phyloP scores from a whole-genome alignment of 148 eudicot genomes.

The Nepenthes gracilis region DNA sequence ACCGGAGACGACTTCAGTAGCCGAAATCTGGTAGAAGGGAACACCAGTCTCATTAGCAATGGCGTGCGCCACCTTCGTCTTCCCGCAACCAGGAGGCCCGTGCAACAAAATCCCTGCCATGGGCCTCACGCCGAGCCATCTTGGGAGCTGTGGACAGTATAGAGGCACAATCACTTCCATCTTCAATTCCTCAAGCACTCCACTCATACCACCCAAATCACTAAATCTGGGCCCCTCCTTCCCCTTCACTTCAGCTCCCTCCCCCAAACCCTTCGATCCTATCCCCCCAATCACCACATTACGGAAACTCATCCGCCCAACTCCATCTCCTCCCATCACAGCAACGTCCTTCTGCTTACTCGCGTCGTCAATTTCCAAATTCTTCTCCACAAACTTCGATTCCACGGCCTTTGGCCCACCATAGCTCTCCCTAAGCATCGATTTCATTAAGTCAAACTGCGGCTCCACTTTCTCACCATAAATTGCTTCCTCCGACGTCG shows the following conservation, averaged over 20 bases:
- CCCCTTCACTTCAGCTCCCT: constrained; percentile 12
- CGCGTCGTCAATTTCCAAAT: constrained; percentile 36
- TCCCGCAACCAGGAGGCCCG: constrained; percentile 97
- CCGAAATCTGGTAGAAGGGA: constrained; percentile 69
- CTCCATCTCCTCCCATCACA: constrained; percentile 9
- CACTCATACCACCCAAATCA: constrained; percentile 75
- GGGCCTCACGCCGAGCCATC: constrained; percentile 32
- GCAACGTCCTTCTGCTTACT: constrained; percentile 24
- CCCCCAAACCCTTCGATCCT: constrained; percentile 6
- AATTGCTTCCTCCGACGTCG: constrained; percentile 33
- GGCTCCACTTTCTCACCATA: constrained; percentile 34
- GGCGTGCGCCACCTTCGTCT: constrained; percentile 86
- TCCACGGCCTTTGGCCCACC: constrained; percentile 1
- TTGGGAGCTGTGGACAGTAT: constrained; percentile 39
- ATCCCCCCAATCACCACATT: background rate
- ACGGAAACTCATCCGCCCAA: constrained; percentile 3
- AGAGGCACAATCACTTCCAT: constrained; percentile 77
- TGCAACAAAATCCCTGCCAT: constrained; percentile 67
- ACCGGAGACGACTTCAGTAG: constrained; percentile 86
- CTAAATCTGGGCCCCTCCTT: constrained; percentile 28
- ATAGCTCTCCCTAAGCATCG: constrained; percentile 32
- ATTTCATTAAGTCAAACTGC: constrained; percentile 36
- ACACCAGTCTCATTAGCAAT: constrained; percentile 82
- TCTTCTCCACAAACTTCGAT: constrained; percentile 8
- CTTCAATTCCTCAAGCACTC: constrained; percentile 46